Conservation (phyloP, 2,329 filamentous ascomycete genomes). For the Penicillium olsonii region DNA sequence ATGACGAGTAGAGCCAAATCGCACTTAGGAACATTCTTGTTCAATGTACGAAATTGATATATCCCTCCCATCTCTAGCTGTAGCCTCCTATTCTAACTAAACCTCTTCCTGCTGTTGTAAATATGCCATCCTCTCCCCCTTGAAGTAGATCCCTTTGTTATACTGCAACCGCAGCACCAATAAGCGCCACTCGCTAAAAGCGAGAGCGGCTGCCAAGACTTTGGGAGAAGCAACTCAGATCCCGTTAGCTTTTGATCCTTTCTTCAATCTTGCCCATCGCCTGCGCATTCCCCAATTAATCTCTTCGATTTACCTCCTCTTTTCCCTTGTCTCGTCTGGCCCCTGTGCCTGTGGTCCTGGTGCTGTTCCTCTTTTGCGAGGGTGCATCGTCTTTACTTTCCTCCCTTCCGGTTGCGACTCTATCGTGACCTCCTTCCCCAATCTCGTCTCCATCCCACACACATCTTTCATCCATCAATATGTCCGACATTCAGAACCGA, state of each 20-base stretch:
- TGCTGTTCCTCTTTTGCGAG: conserved; percentile 41
- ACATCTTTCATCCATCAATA: conserved; percentile 53
- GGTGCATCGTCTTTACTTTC: conserved; percentile 37
- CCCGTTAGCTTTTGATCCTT: conserved; percentile 28
- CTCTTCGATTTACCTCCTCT: conserved; percentile 20
- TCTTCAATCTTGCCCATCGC: conserved; percentile 26
- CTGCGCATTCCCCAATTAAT: conserved; percentile 22
- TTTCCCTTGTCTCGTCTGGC: conserved; percentile 28
- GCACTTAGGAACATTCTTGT: background rate
- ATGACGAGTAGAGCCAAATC: conserved; percentile 26
- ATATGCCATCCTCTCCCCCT: background rate
- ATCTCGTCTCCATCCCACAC: conserved; percentile 30
- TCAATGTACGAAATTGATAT: background rate
- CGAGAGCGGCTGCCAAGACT: conserved; percentile 27
- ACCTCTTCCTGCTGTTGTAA: background rate
- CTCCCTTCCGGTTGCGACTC: conserved; percentile 28
- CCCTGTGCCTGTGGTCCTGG: conserved; percentile 36
- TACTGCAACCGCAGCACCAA: conserved; percentile 16
- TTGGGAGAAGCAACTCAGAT: conserved; percentile 29
- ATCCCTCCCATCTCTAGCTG: background rate
- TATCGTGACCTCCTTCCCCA: conserved; percentile 27
- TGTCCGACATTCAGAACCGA: conserved; percentile 94
- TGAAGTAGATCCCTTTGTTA: conserved; percentile 5
- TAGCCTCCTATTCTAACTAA: background rate
- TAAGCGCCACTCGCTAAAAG: conserved; percentile 37